Base-by-base conservation (phyloP, 129 eudicot genomes). In the Artemisia argyi region DNA sequence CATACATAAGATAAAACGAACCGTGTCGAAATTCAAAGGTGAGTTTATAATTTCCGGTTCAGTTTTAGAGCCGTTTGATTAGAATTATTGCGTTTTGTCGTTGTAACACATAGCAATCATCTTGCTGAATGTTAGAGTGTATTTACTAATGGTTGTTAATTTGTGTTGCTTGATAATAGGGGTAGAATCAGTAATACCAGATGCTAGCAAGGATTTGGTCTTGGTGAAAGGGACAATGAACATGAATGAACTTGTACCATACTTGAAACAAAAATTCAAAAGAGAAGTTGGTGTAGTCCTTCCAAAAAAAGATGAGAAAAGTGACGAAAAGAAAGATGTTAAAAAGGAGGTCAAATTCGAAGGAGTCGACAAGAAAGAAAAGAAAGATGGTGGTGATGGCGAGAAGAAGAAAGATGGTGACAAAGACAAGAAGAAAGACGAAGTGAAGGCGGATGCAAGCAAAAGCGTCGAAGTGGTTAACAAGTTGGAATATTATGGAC, bases 171-270 rank as follows among this genome's bases (percentile, higher is more conserved):
- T 67, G 20, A 50, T 6, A 49, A 69, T 81, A 91, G 97, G 97
- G 68, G 97, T 91, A 11, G 60, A 88, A 32, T 66, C 76, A 0
- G 90, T 83, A 4, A 69, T 24, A 11, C 75, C 75, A 3, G 96
- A 91, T 70, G 61, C 72, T 13, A 53, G 77, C 58, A 91, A 86
- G 79, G 97, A 91, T 76, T 30, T 79, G 74, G 83, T 88, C 47
- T 78, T 85, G 24, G 84, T 83, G 18, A 82, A 79, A 59, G 96
- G 97, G 62, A 86, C 90, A 68, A 91, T 88, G 92, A 59, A 91
- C 74, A 84, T 84, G 72, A 88, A 88, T 60, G 92, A 84, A 55
- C 83, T 91, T 11, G 61, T 73, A 2, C 77, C 86, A 12, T 81
- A 78, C 68, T 72, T 91, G 72, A 84, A 84, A 69, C 79, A 74